phyloP scores from a whole-genome alignment of 2,329 filamentous ascomycete species.

The Fusarium odoratissimum region DNA sequence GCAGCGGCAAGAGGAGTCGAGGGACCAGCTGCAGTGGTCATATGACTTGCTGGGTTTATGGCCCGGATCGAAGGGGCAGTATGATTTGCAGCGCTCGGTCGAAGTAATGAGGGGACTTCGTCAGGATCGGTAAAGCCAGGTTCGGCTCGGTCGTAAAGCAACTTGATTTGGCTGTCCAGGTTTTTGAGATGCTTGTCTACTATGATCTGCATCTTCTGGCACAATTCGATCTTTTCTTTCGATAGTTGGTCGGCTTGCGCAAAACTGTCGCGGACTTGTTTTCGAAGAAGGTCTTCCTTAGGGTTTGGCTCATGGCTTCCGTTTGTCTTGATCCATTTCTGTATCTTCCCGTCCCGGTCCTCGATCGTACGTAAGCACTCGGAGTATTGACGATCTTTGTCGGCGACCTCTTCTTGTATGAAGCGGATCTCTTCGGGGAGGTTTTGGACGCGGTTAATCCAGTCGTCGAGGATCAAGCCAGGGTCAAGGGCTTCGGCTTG shows the following conservation, averaged over 20 bases:
- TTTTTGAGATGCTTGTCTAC: conserved; percentile 72
- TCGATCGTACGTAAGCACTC: conserved; percentile 76
- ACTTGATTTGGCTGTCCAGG: conserved; percentile 72
- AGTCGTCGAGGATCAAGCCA: conserved; percentile 81
- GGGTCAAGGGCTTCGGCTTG: conserved; percentile 71
- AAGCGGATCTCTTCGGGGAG: conserved; percentile 85
- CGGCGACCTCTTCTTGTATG: conserved; percentile 83
- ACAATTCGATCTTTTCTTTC: conserved; percentile 78
- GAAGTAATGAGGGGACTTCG: conserved; percentile 71
- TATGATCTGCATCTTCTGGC: conserved; percentile 70
- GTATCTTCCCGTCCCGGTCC: conserved; percentile 78
- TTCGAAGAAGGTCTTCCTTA: conserved; percentile 76
- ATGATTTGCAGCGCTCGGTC: conserved; percentile 66
- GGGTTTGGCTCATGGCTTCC: conserved; percentile 79
- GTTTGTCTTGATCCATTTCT: conserved; percentile 84
- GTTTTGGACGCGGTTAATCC: conserved; percentile 79
- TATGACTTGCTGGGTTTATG: conserved; percentile 56
- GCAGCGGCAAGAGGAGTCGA: conserved; percentile 44
- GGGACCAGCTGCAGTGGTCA: conserved; percentile 42
- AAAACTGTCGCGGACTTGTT: conserved; percentile 75
- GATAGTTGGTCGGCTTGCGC: conserved; percentile 76
- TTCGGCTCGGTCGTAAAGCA: conserved; percentile 70
- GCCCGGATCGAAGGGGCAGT: conserved; percentile 54
- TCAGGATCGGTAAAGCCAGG: conserved; percentile 71
- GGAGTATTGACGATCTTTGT: conserved; percentile 79